Percentiles rank a stretch among this genome's conserved stretches.
phyloP scores from a whole-genome alignment of 352 stramenopile genomes.

The Phytophthora capsici region DNA sequence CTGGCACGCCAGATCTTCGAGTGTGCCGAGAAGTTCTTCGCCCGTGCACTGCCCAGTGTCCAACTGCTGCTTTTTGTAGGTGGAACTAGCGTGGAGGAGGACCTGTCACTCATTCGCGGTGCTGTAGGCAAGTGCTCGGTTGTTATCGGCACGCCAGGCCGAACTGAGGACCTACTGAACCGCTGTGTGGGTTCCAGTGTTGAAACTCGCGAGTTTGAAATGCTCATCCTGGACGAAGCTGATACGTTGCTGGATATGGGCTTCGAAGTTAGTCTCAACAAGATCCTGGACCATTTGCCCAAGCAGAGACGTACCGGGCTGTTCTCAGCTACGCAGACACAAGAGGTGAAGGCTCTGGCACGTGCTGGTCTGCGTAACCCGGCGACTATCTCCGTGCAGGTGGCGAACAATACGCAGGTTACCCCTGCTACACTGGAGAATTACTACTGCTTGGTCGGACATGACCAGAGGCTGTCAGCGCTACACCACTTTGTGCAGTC shows the following conservation, averaged over 20 bases:
- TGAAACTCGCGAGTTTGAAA: conserved; percentile 94
- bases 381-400: conserved; percentile 97
- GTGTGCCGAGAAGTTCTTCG: conserved; percentile 71
- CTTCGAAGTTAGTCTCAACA: conserved; percentile 96
- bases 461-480: conserved; percentile 95
- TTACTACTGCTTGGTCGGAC: conserved; percentile 94
- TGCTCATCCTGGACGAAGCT: conserved; percentile 99
- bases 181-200: conserved; percentile 78
- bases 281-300: conserved; percentile 95
- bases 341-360: conserved; percentile 96
- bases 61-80: conserved; percentile 91
- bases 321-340: conserved; percentile 92
- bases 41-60: conserved; percentile 62
- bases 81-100: conserved; percentile 89
- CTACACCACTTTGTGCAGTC: conserved; percentile 93
- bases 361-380: conserved; percentile 98
- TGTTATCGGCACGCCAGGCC: conserved; percentile 85
- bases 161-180: conserved; percentile 89
- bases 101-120: conserved; percentile 68
- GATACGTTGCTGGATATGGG: conserved; percentile 99
- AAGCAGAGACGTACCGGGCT: conserved; percentile 97
- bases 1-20: conserved; percentile 88
- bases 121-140: conserved; percentile 72
- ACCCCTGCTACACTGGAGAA: conserved; percentile 89
- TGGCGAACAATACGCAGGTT: conserved; percentile 88